phyloP scores from a whole-genome alignment of 805 yeast species.

The Schwanniomyces sp. region DNA sequence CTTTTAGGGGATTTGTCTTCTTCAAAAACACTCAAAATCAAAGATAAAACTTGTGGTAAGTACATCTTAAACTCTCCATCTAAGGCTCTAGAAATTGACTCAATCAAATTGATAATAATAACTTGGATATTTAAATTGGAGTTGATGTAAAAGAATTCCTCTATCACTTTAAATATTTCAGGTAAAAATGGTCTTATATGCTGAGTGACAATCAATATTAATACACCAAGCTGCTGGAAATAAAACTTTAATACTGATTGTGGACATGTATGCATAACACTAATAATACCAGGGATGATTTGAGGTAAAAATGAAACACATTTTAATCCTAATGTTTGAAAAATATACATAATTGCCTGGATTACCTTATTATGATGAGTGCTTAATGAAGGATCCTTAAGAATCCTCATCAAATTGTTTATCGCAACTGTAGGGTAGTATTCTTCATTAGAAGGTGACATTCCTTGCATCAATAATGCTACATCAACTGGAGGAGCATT shows the following conservation, averaged over 20 bases:
- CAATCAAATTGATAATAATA: conserved; percentile 76
- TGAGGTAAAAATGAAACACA: conserved; percentile 89
- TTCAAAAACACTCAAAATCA: conserved; percentile 74
- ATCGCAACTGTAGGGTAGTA: conserved; percentile 96
- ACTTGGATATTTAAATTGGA: conserved; percentile 62
- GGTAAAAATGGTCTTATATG: conserved; percentile 83
- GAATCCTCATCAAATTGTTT: conserved; percentile 74
- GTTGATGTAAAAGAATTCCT: conserved; percentile 60
- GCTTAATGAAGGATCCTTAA: conserved; percentile 81
- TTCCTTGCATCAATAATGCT: conserved; percentile 86
- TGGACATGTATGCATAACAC: conserved; percentile 81
- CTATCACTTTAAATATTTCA: conserved; percentile 71
- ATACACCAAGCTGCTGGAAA: conserved; percentile 81
- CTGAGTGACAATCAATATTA: conserved; percentile 81
- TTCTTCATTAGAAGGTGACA: conserved; percentile 89
- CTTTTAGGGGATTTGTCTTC: conserved; percentile 63
- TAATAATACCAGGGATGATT: conserved; percentile 82
- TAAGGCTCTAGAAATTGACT: conserved; percentile 78
- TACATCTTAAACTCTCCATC: conserved; percentile 91
- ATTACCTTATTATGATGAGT: conserved; percentile 88
- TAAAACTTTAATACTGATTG: conserved; percentile 80
- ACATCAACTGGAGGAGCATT: conserved; percentile 90
- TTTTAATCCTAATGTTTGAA: conserved; percentile 82
- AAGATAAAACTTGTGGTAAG: conserved; percentile 73
- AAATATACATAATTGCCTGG: conserved; percentile 91